Evolutionary conservation across 257 asterid species (phyloP).

Genomic region (Voacanga thouarsii): DNA sequence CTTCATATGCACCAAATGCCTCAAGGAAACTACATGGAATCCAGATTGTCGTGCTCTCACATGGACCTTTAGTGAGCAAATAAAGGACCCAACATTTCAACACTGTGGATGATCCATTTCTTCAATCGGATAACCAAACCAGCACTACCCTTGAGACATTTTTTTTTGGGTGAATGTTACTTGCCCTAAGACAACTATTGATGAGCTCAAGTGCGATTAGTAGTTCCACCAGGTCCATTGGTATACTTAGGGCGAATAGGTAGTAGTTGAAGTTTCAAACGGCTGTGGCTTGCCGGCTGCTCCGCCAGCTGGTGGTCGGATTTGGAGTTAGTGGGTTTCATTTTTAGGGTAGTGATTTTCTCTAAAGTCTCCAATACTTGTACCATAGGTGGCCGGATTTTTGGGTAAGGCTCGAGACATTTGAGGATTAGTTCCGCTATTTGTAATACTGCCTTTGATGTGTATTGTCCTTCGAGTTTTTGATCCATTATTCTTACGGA

Average conservation of each 20-base stretch:
- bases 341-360: conserved; percentile 28
- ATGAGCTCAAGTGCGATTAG: not conserved
- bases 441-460: conserved; percentile 41
- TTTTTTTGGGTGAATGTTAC: conserved; percentile 23
- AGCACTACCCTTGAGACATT: not conserved
- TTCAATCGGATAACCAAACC: no score
- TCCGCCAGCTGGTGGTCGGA: no score
- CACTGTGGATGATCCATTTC: no score
- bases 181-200: not conserved
- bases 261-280: no score
- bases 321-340: no score
- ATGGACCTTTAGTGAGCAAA: no score
- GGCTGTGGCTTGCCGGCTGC: no score
- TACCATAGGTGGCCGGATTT: conserved; percentile 61
- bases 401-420: conserved; percentile 70
- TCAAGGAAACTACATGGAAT: no score
- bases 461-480: conserved; percentile 54
- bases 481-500: conserved; percentile 61
- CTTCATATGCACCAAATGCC: no score
- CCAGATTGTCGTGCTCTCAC: no score
- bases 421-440: conserved; percentile 37
- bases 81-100: no score
- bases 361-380: conserved; percentile 41
- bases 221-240: conserved; percentile 9
- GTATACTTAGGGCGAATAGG: conserved; percentile 28